phyloP scores from a whole-genome alignment of 202 grass and related monocot genomes.

The Saccharum hybrid region DNA sequence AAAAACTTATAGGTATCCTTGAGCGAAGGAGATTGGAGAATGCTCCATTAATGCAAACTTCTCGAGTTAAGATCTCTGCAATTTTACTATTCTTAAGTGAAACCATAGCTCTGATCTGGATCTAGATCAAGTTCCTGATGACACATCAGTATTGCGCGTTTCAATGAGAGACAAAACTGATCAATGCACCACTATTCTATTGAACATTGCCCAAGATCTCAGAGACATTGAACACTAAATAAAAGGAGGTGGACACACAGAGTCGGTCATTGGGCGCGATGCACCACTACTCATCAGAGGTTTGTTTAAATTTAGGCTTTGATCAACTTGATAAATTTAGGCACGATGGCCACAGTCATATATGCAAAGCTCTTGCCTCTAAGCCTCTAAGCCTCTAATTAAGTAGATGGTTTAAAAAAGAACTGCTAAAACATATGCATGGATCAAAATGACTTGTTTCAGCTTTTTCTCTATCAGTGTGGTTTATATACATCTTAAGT shows the following conservation, averaged over 20 bases:
- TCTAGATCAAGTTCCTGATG: constrained; percentile 28
- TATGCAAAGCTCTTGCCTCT: not conserved
- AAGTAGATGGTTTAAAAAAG: not conserved
- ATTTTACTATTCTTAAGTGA: not conserved
- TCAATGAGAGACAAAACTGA: constrained; percentile 13
- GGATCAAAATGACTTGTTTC: not conserved
- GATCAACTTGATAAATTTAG: too few relatives aligned
- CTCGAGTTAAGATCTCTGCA: not conserved
- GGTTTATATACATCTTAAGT: not conserved
- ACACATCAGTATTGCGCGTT: not conserved
- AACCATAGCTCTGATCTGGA: constrained; percentile 12
- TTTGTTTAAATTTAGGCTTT: too few relatives aligned
- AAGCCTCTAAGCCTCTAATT: not conserved
- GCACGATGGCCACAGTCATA: too few relatives aligned
- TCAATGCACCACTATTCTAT: constrained; percentile 19
- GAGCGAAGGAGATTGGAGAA: too few relatives aligned
- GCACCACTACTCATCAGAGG: too few relatives aligned
- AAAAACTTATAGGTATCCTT: too few relatives aligned
- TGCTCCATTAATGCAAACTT: not conserved
- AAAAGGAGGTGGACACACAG: too few relatives aligned
- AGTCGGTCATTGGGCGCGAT: too few relatives aligned
- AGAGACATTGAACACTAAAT: not conserved
- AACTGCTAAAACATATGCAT: too few relatives aligned
- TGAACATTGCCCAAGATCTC: not conserved
- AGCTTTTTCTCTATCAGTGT: not conserved